Conservation (phyloP, 257 asterid genomes). For the Nicotiana paniculata region DNA sequence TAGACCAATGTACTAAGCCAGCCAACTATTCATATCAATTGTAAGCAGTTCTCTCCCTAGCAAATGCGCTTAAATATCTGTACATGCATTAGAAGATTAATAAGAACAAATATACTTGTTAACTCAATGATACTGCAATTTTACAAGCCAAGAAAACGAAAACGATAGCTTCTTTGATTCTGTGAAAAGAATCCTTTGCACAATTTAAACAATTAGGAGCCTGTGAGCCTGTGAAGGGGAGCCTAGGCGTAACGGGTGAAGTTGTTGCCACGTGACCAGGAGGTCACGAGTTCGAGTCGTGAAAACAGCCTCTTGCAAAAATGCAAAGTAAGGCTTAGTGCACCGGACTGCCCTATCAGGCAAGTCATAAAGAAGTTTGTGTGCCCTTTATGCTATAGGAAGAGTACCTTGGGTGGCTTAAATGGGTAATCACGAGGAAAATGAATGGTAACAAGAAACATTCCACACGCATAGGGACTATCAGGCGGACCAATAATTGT, state of each 20-base stretch:
- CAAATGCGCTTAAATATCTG: background rate
- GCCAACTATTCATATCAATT: background rate
- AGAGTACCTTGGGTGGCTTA: conserved; percentile 16
- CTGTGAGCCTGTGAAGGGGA: too few species aligned
- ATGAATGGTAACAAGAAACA: conserved; percentile 15
- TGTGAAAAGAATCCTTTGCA: background rate
- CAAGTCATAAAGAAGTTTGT: background rate
- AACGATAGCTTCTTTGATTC: background rate
- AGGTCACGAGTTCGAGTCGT: too few species aligned
- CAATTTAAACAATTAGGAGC: background rate
- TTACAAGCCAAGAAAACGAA: background rate
- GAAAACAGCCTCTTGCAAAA: too few species aligned
- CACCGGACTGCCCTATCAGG: background rate
- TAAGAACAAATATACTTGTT: background rate
- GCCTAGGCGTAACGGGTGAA: too few species aligned
- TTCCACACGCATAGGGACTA: conserved; percentile 13
- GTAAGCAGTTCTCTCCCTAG: background rate
- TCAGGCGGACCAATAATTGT: conserved; percentile 17
- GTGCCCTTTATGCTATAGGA: background rate
- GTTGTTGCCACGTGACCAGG: too few species aligned
- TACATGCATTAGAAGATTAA: background rate
- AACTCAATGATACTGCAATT: background rate
- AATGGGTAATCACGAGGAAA: conserved; percentile 15
- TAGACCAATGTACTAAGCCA: background rate
- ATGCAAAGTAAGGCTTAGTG: too few species aligned